Conservation (phyloP, 306 rosid species). For the Vachellia collinsii region DNA sequence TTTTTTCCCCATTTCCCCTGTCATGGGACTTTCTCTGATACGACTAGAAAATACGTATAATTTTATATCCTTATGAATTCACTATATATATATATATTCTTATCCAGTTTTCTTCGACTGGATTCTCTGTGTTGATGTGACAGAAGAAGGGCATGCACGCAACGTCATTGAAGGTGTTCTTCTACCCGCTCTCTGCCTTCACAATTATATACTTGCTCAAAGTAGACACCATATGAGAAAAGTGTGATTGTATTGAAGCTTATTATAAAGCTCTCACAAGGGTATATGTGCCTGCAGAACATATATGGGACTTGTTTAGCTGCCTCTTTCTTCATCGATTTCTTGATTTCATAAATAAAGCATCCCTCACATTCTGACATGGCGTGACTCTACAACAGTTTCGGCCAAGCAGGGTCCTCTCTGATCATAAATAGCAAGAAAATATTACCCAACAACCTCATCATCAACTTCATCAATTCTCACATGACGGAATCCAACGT, state of each 20-base stretch:
- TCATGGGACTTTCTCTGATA: too few relatives aligned
- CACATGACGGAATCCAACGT: slow-evolving; percentile 31
- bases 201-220: neutral
- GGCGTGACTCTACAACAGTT: slow-evolving; percentile 22
- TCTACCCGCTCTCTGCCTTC: neutral
- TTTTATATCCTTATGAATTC: neutral
- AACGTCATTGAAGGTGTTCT: neutral
- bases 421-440: slow-evolving; percentile 35
- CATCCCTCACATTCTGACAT: neutral
- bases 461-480: neutral
- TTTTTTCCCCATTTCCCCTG: too few relatives aligned
- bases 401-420: slow-evolving; percentile 39
- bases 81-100: too few relatives aligned
- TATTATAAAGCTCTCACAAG: neutral
- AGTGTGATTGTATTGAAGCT: slow-evolving; percentile 1
- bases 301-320: neutral
- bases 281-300: slow-evolving; percentile 6
- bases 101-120: neutral
- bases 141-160: neutral
- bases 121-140: neutral
- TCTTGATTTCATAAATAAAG: slow-evolving; percentile 20
- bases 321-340: slow-evolving; percentile 18
- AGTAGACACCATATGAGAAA: neutral
- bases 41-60: neutral
- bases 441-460: slow-evolving; percentile 17